Evolutionary conservation across 768 basidiomycete species (phyloP), one percentile per base, ranked within the genome.

Genomic region (Grammothele lineata): DNA sequence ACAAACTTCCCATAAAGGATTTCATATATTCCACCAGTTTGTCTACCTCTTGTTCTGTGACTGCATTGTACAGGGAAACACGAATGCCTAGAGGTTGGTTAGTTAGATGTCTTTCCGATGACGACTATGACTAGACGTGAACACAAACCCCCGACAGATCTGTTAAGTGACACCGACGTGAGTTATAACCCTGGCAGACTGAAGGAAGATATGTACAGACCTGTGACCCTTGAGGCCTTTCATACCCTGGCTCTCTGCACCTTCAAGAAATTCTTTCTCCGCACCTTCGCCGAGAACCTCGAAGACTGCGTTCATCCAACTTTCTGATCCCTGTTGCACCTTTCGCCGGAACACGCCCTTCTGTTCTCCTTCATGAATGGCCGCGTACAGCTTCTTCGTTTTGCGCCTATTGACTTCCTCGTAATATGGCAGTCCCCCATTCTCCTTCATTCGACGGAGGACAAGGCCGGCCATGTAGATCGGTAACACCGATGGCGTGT

Each of bases 281-380:
- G 73, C 75, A 1, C 76, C 85, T n/a, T 88, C 83, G 0, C 83
- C 87, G 11, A 80, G 54, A 11, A 94, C 70, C 43, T 80, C 78
- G 66, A 97, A 98, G 0, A 91, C 88, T 14, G 91, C 75, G 63
- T 99, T 99, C 95, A 98, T 98, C 82, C 88, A 87, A 66, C 94
- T 97, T 50, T 86, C 77, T 39, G 83, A 81, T 5, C 80, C 85
- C 47, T 76, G 73, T 59, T 78, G 73, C 17, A 95, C 93, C 60
- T 86, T 88, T 18, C 76, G 63, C 56, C 68, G 76, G 57, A 90
- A 80, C 46, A 90, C 68, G 0, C 91, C 91, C 57, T 74, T 76
- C 48, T 67, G 70, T 62, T 85, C 81, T 4, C 91, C 91, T 54
- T 80, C 77, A 54, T 77, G 75, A 51, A 99, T 57, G 4, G 74